phyloP scores from a whole-genome alignment of 768 basidiomycete species.

The Mycena olivaceomarginata region DNA sequence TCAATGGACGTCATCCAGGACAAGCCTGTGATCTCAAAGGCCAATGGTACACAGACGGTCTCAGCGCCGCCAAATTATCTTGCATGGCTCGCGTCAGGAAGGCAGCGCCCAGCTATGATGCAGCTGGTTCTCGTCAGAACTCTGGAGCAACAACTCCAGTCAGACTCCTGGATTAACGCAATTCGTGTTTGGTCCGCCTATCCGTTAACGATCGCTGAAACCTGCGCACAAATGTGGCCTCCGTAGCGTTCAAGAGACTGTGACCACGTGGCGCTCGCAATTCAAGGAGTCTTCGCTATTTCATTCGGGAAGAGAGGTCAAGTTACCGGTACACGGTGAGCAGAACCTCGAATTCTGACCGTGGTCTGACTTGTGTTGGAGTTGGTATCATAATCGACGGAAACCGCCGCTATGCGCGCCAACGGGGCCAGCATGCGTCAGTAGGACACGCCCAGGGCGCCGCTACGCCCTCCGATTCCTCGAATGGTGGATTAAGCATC shows the following conservation, averaged over 20 bases:
- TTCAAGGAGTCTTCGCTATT: slow-evolving; percentile 31
- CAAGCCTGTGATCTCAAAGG: slow-evolving; percentile 31
- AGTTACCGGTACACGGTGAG: slow-evolving; percentile 35
- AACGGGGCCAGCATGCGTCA: slow-evolving; percentile 29
- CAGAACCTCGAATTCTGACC: background rate
- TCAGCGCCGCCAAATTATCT: slow-evolving; percentile 15
- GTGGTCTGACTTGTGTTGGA: background rate
- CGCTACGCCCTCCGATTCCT: slow-evolving; percentile 36
- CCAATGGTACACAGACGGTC: background rate
- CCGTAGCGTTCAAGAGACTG: slow-evolving; percentile 4
- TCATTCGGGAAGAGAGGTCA: slow-evolving; percentile 20
- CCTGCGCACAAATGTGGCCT: slow-evolving; percentile 19
- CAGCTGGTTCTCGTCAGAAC: slow-evolving; percentile 31
- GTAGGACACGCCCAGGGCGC: slow-evolving; percentile 41
- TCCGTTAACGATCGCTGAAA: slow-evolving; percentile 22
- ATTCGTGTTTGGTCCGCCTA: slow-evolving; percentile 24
- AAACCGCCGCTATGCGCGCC: slow-evolving; percentile 40
- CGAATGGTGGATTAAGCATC: slow-evolving; percentile 44
- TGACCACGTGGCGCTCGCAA: slow-evolving; percentile 17
- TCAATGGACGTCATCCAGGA: slow-evolving; percentile 39
- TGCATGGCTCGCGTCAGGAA: slow-evolving; percentile 26
- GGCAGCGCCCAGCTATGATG: slow-evolving; percentile 29
- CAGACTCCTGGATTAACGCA: slow-evolving; percentile 10
- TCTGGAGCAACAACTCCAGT: slow-evolving; percentile 30
- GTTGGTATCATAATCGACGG: slow-evolving; percentile 46